Evolutionary conservation across 768 basidiomycete species (phyloP), one percentile per base, ranked within the genome.

Genomic region (Collybia sp.): DNA sequence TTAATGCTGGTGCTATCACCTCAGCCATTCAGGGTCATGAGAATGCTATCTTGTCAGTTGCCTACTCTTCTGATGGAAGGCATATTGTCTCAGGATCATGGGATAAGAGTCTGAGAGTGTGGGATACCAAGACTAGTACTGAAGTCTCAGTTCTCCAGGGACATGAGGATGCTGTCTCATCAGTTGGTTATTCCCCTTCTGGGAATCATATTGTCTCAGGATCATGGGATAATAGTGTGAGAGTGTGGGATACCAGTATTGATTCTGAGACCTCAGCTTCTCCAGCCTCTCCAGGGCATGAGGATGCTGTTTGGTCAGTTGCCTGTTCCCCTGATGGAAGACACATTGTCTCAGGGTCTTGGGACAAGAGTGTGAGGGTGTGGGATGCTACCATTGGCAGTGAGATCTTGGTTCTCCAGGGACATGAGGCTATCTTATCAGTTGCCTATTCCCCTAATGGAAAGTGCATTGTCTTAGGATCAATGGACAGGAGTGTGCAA

Each of bases 31-130:
- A 44, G 16, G 52, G 53, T 30, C 59, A 62, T 45, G 50, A 41
- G 5, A 30, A 43, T 19, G n/a, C n/a, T n/a, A 48, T 59, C 31
- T 20, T 12, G 5, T 58, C 71, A 6, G 60, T 79, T n/a, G 68
- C 72, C 37, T 25, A 25, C 25, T 25, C 25, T 25, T 8, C 35
- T 37, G 35, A 37, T 37, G 35, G 35, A 6, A 37, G 17, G 13
- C 6, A 18, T 10, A 37, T 37, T 37, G 35, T 18, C 17, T 37
- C 35, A 37, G 35, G 35, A 10, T 37, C 35, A 37, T 4, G 3
- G 35, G 35, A 37, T 10, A 13, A 37, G 17, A 37, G n/a, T 10
- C 3, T 37, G 10, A 37, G 3, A 37, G 13, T 37, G 17, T 37
- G 35, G 35, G 35, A 37, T 37, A 10, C 17, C 10, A 10, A 3